Evolutionary conservation across 2,329 filamentous ascomycete species (phyloP), one percentile per base, ranked within the genome.

Genomic region (Cercospora sp.): DNA sequence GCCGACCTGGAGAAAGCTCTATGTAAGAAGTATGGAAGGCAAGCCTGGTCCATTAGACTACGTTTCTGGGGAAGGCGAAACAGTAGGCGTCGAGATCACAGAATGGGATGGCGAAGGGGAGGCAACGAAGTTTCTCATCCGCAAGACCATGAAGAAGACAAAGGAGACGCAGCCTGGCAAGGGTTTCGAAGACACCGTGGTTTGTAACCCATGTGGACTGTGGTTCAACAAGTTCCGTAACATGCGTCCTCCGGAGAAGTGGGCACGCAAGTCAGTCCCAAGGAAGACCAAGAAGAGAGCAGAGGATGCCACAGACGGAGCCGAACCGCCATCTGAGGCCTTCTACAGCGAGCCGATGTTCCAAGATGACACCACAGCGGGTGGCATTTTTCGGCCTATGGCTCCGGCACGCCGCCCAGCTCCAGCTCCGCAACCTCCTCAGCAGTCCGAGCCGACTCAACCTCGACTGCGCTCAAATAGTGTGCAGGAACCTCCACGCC

Each of bases 161-260:
- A 78, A 75, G 59, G 72, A 75, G 5, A 69, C 65, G n/a, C 64
- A 69, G 13, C 70, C 73, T 30, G 74, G 73, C 4, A 73, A 77
- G 12, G 76, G 78, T 48, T 97, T 91, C 84, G 86, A 86, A 55
- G 87, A 92, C 73, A 86, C 92, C 65, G 85, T 91, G 30, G 86
- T 98, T 42, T 99, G 95, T 84, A 99, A 99, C 78, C 93, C 94
- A 67, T 99, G 95, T 78, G 95, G 95, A 18, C 89, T 99, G 51
- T 99, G 93, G 93, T 89, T 99, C 73, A 89, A 90, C 69, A 98
- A 97, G 76, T 93, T 91, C 79, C 93, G 91, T 76, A 86, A 83
- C 26, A 95, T 97, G 83, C 89, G 95, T 8, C 95, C 95, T 2
- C 84, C 88, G 64, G 89, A 94, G 69, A 89, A 90, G 72, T 99